These are phyloP conservation scores for Mycosphaerella arachidis DNA, from an alignment of 2,329 filamentous ascomycete species.

Conservation along the genomic window DNA sequence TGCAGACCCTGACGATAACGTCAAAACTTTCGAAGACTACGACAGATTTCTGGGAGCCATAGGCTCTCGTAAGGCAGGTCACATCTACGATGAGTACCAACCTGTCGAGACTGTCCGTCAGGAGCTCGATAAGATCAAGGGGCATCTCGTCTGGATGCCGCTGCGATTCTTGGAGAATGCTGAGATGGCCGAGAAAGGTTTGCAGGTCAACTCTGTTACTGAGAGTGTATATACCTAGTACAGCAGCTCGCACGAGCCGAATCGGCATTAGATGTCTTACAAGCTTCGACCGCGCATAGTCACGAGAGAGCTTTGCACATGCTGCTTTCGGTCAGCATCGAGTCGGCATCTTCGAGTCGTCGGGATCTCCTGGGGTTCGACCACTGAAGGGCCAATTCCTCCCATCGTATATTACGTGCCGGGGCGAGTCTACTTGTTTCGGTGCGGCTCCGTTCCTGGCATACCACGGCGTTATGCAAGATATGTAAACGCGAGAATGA, in stretches of 20 bases:
- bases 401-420: too few relatives aligned
- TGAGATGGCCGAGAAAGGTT: conserved; percentile 81
- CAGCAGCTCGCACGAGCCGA: background rate
- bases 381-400: too few relatives aligned
- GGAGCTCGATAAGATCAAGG: conserved; percentile 71
- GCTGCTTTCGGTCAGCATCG: too few relatives aligned
- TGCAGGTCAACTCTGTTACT: conserved; percentile 81
- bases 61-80: conserved; percentile 62
- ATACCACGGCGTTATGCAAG: too few relatives aligned
- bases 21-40: conserved; percentile 88
- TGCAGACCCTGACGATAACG: conserved; percentile 82
- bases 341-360: too few relatives aligned
- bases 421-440: too few relatives aligned
- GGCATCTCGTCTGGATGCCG: conserved; percentile 95
- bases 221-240: conserved; percentile 77
- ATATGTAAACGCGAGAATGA: too few relatives aligned
- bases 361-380: too few relatives aligned
- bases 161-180: conserved; percentile 78
- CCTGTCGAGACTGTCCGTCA: conserved; percentile 66
- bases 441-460: too few relatives aligned
- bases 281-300: background rate
- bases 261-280: background rate
- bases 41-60: conserved; percentile 69
- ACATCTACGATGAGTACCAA: conserved; percentile 77
- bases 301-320: background rate